Conservation (phyloP, 306 rosid genomes). For the Ochetophila trinervis region DNA sequence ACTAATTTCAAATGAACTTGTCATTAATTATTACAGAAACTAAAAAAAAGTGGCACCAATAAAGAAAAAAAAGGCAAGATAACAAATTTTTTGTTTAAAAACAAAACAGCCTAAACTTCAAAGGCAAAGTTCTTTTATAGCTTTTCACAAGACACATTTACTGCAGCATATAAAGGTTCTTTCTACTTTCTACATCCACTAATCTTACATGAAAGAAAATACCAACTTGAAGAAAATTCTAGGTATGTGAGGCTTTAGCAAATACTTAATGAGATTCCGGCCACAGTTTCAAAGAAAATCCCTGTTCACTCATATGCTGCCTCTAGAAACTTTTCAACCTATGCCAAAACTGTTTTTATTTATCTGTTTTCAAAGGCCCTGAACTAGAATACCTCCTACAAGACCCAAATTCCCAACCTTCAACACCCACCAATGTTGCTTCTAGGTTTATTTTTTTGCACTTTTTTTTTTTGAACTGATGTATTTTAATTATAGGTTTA, state of each 20-base stretch:
- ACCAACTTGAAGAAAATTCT: background rate
- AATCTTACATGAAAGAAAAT: background rate
- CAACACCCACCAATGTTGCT: conserved; percentile 39
- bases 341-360: conserved; percentile 62
- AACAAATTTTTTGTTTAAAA: background rate
- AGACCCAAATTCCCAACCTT: conserved; percentile 52
- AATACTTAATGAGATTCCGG: conserved; percentile 39
- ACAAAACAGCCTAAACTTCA: background rate
- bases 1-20: too few relatives aligned
- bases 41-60: background rate
- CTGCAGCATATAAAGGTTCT: too few relatives aligned
- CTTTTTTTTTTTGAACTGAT: too few relatives aligned
- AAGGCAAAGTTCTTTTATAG: too few relatives aligned
- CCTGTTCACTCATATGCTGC: conserved; percentile 80
- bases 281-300: conserved; percentile 50
- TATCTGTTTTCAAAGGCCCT: conserved; percentile 53
- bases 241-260: background rate
- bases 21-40: too few relatives aligned
- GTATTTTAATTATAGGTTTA: too few relatives aligned
- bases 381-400: conserved; percentile 68
- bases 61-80: background rate
- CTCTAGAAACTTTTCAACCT: conserved; percentile 62
- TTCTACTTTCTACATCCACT: background rate
- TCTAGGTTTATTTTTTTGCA: too few relatives aligned
- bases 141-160: too few relatives aligned